Conservation (phyloP, 2,329 filamentous ascomycete genomes). For the Cryphonectria carpinicola region DNA sequence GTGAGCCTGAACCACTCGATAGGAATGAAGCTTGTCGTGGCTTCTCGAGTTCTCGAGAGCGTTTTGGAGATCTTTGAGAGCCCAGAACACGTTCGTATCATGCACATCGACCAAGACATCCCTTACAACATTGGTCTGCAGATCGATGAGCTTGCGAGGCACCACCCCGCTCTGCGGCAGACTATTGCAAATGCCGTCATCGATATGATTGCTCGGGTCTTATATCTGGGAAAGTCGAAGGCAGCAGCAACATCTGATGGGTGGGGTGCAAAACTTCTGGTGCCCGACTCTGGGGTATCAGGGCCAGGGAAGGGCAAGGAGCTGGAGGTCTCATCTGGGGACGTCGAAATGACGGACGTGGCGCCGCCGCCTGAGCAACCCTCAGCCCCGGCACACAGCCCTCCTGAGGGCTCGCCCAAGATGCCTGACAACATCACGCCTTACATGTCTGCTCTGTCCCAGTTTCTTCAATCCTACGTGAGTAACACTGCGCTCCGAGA, state of each 20-base stretch:
- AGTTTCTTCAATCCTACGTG: constrained; percentile 77
- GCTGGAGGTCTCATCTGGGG: constrained; percentile 44
- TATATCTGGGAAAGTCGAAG: constrained; percentile 72
- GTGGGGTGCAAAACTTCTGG: constrained; percentile 79
- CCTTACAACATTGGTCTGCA: constrained; percentile 76
- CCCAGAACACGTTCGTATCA: constrained; percentile 80
- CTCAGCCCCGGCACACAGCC: not conserved
- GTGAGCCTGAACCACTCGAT: constrained; percentile 83
- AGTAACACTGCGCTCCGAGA: constrained; percentile 73
- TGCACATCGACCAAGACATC: constrained; percentile 73
- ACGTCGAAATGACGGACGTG: constrained; percentile 70
- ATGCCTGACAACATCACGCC: constrained; percentile 52
- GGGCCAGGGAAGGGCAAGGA: constrained; percentile 45
- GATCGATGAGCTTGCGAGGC: constrained; percentile 92
- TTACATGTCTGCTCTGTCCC: constrained; percentile 76
- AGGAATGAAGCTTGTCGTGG: constrained; percentile 85
- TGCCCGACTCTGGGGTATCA: constrained; percentile 52
- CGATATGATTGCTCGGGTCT: constrained; percentile 84
- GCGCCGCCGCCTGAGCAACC: constrained; percentile 29
- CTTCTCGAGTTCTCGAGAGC: constrained; percentile 78
- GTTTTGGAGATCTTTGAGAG: constrained; percentile 98
- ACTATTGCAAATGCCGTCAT: constrained; percentile 84
- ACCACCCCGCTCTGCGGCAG: constrained; percentile 83
- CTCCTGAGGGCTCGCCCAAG: constrained; percentile 32
- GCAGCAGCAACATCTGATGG: constrained; percentile 69